phyloP scores from a whole-genome alignment of 495 filamentous ascomycete species.

The Xanthoparmelia taractica region DNA sequence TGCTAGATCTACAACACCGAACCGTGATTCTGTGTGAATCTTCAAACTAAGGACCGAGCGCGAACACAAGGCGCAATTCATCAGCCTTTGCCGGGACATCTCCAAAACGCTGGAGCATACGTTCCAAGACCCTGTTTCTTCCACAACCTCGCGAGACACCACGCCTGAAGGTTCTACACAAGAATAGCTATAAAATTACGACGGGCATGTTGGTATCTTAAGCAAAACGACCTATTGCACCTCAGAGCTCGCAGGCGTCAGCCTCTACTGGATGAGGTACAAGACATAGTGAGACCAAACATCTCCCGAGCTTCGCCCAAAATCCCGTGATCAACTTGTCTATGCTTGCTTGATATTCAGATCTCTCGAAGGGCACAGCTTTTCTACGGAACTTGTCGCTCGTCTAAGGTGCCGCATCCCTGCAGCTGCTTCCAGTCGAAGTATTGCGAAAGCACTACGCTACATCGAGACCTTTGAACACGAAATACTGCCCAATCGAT shows the following conservation, averaged over 20 bases:
- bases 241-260: background rate
- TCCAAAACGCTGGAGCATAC: background rate
- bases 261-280: background rate
- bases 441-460: background rate
- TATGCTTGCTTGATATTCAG: background rate
- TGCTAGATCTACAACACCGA: background rate
- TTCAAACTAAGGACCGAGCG: background rate
- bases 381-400: background rate
- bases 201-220: background rate
- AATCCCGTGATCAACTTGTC: background rate
- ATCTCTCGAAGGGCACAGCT: background rate
- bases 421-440: background rate
- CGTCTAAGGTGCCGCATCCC: background rate
- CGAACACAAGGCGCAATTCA: background rate
- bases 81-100: background rate
- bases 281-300: background rate
- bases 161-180: background rate
- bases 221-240: background rate
- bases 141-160: background rate
- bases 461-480: background rate
- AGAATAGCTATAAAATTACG: background rate
- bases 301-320: background rate
- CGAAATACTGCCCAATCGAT: background rate
- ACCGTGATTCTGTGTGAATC: background rate
- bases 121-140: conserved; percentile 1